These are phyloP conservation scores for Candida saitoana DNA, from an alignment of 805 yeast species.

Conservation along the genomic window DNA sequence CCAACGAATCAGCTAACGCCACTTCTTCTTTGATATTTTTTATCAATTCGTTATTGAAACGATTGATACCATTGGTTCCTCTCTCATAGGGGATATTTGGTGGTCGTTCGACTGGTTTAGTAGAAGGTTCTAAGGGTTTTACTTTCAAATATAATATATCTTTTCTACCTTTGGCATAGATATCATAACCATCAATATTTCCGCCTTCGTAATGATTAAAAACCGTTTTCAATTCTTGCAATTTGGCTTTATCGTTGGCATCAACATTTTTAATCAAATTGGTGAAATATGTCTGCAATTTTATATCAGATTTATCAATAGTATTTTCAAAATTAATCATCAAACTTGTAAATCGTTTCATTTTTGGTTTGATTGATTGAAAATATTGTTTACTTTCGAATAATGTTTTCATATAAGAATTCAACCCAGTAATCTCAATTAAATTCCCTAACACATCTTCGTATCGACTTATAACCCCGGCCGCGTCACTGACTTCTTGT, in stretches of 20 bases:
- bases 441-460: conserved; percentile 33
- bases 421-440: conserved; percentile 38
- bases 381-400: conserved; percentile 43
- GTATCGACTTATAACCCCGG: conserved; percentile 39
- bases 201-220: conserved; percentile 39
- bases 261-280: conserved; percentile 4
- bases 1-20: conserved; percentile 38
- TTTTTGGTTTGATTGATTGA: conserved; percentile 37
- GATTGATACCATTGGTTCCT: conserved; percentile 56
- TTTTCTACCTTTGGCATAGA: conserved; percentile 20
- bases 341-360: conserved; percentile 63
- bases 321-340: conserved; percentile 54
- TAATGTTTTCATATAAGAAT: conserved; percentile 29
- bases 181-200: conserved; percentile 17
- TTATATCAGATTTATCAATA: conserved; percentile 54
- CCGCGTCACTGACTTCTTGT: conserved; percentile 50
- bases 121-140: conserved; percentile 44
- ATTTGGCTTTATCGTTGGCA: conserved; percentile 31
- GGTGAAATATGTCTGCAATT: conserved; percentile 39
- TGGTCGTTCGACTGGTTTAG: conserved; percentile 34
- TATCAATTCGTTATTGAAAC: conserved; percentile 50
- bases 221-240: conserved; percentile 37
- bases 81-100: conserved; percentile 50
- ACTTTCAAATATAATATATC: conserved; percentile 38
- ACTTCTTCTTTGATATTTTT: conserved; percentile 48